phyloP scores from a whole-genome alignment of 352 stramenopile genomes.

The Elongisporangium anandrum region DNA sequence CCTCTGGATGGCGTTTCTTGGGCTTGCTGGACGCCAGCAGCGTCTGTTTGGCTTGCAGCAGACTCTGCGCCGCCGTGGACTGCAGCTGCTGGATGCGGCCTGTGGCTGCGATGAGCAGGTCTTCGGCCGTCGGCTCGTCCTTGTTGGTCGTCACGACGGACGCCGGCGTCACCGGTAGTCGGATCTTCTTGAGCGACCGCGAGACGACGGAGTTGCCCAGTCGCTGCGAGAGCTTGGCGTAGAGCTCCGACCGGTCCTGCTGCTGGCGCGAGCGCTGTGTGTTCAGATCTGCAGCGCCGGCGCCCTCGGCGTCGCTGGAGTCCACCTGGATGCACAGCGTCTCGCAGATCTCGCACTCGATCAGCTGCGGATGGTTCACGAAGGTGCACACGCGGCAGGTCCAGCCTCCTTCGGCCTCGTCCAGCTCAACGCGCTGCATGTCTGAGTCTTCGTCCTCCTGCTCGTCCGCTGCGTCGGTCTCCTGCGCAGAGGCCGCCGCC shows the following conservation, averaged over 20 bases:
- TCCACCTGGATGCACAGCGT: constrained; percentile 22
- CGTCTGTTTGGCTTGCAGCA: constrained; percentile 27
- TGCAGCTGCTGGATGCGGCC: constrained; percentile 50
- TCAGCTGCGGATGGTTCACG: constrained; percentile 63
- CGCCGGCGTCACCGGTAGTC: constrained; percentile 33
- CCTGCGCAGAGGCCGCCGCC: not conserved
- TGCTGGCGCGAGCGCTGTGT: constrained; percentile 4
- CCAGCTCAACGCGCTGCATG: constrained; percentile 1
- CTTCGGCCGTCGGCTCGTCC: constrained; percentile 55
- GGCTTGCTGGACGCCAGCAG: constrained; percentile 17
- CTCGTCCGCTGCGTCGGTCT: not conserved
- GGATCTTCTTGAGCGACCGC: constrained; percentile 37
- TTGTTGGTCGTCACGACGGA: constrained; percentile 50
- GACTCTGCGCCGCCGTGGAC: constrained; percentile 23
- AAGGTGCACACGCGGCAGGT: constrained; percentile 77
- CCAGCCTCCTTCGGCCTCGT: constrained; percentile 23
- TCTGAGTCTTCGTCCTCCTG: constrained; percentile 3
- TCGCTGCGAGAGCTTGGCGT: constrained; percentile 15
- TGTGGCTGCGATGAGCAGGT: constrained; percentile 49
- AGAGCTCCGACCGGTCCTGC: constrained; percentile 14
- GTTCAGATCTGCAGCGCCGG: not conserved
- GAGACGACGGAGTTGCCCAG: constrained; percentile 26
- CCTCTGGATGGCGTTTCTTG: not conserved
- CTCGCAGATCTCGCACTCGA: constrained; percentile 73
- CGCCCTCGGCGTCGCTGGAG: constrained; percentile 10